Evolutionary conservation across 2,329 filamentous ascomycete genomes (phyloP).

Genomic region (Emmonsiellopsis sp.): DNA sequence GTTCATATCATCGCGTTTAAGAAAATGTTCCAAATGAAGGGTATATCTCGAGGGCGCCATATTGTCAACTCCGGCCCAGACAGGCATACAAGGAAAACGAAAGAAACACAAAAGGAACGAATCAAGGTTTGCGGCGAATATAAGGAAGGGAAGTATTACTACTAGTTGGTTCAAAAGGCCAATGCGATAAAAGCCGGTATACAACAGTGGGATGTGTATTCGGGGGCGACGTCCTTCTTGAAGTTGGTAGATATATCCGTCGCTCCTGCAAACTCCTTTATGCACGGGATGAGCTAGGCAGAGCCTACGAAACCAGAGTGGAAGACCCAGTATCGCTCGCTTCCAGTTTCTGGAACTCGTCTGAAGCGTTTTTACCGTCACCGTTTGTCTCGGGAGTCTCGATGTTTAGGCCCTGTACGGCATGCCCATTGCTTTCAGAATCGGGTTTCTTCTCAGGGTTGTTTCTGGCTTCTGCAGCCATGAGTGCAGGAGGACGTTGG

Average conservation of each 20-base stretch:
- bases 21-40: slow-evolving; percentile 2
- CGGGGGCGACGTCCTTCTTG: neutral
- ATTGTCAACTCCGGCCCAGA: slow-evolving; percentile 1
- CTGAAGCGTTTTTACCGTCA: slow-evolving; percentile 5
- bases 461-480: slow-evolving; percentile 45
- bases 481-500: slow-evolving; percentile 79
- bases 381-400: slow-evolving; percentile 15
- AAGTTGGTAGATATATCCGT: neutral
- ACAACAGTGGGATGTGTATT: neutral
- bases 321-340: neutral
- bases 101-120: neutral
- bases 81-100: neutral
- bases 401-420: slow-evolving; percentile 22
- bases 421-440: slow-evolving; percentile 17
- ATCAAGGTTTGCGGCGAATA: neutral
- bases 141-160: neutral
- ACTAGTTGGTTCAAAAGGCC: too few relatives aligned
- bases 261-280: neutral
- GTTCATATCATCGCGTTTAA: neutral
- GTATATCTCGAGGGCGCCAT: slow-evolving; percentile 1
- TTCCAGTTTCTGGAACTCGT: neutral
- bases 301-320: neutral
- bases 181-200: too few relatives aligned
- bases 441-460: slow-evolving; percentile 6
- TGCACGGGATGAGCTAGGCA: neutral